Evolutionary conservation across 148 eudicot genomes (phyloP), one percentile per base, ranked within the genome.

Genomic region (Oxyria digyna): DNA sequence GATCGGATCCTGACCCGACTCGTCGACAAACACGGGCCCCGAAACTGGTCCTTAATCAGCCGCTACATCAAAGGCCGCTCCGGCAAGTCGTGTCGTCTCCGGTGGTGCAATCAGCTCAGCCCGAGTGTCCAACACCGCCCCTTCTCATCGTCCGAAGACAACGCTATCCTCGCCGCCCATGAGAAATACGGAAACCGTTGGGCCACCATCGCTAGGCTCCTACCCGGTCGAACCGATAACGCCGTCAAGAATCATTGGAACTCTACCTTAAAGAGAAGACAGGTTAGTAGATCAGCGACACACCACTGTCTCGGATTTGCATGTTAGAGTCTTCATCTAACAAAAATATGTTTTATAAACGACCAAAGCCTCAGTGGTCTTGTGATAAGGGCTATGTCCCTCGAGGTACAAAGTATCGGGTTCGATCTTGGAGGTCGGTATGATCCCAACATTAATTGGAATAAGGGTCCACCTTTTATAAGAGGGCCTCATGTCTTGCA

Each of bases 201-300:
- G 87, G 87, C 87, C 71, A 75, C 87, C 59, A 84, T 84, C 29
- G 87, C 87, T 29, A 71, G 85, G 41, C 31, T 84, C n/a, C 71
- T 84, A 0, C 85, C 77, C 13, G 87, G 87, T 11, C 71, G 87
- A 63, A 84, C 87, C 8, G 87, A 84, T 21, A 84, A 84, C 73
- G 87, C 87, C 42, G 81, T 84, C 37, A 84, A 85, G 69, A 85
- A 85, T 62, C 89, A 85, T 29, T 85, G 89, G 89, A 85, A 85
- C 71, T 85, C 89, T 0, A 82, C 88, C 0, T 7, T 85, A 24
- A 85, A 80, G 29, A 78, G 79, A 37, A 37, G 81, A 10, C 68
- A 67, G n/a, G 63, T 6, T 10, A 17, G n/a, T n/a, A n/a, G n/a
- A n/a, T n/a, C n/a, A n/a, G n/a, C n/a, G n/a, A n/a, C n/a, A n/a